Base-by-base conservation (phyloP, 805 yeast species). In the Lachancea thermotolerans region DNA sequence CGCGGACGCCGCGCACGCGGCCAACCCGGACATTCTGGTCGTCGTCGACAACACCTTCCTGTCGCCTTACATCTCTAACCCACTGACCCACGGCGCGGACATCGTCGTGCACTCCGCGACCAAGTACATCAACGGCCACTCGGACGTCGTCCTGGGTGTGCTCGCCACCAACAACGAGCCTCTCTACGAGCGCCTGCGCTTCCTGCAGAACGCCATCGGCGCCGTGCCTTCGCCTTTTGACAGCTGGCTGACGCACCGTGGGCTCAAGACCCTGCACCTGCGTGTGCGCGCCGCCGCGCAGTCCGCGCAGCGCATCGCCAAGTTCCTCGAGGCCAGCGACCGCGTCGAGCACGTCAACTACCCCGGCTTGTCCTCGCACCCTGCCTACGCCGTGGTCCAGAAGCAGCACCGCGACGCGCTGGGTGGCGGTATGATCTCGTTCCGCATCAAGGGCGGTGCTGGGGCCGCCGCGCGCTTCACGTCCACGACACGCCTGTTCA, bases 381-480 rank as follows among this genome's bases (percentile, higher is more conserved):
- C 75, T 47, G 73, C 77, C 66, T 77, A 78, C 58, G 78, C 69
- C 9, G 76, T 85, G 44, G 91, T 86, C 21, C 52, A 67, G 54
- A 76, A 70, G 51, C 95, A 87, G 69, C 95, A 86, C 71, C 78
- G 91, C 64, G 80, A 85, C 50, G 84, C 82, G 41, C 75, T 86
- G 54, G 95, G 96, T 51, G 95, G 95, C 59, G 95, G 95, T 65
- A 87, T 87, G 85, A 79, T 87, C 60, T 82, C 95, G 9, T 86
- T 87, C 75, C 79, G 95, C 72, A 76, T 87, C 67, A 73, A 77
- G 53, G 95, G 95, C 46, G 95, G 90, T 58, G 85, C 85, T 47
- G 73, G 70, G 48, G 86, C 81, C 42, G 95, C 95, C 46, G 68
- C 85, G 47, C 72, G 72, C 54, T 85, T 87, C 74, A 77, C 90